These are phyloP conservation scores for Aspergillus indologenus DNA, from an alignment of 495 filamentous ascomycete genomes.

Conservation along the genomic window DNA sequence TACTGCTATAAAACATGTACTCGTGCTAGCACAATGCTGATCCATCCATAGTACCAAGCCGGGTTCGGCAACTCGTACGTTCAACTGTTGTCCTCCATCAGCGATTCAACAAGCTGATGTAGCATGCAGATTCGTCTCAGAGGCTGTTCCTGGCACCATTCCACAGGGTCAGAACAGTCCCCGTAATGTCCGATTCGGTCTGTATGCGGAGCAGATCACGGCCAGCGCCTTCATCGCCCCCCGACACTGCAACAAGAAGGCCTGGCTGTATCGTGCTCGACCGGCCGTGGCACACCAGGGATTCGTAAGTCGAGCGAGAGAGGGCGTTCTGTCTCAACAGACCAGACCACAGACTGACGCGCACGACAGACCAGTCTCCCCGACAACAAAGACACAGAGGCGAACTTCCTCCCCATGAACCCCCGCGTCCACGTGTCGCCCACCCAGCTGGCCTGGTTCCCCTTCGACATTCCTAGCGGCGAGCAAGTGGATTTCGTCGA, in stretches of 20 bases:
- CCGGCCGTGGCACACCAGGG: slow-evolving; percentile 51
- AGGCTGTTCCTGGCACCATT: slow-evolving; percentile 49
- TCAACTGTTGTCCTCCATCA: slow-evolving; percentile 12
- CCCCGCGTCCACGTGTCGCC: slow-evolving; percentile 61
- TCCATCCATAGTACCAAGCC: slow-evolving; percentile 44
- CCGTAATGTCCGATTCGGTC: slow-evolving; percentile 44
- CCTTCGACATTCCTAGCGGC: slow-evolving; percentile 41
- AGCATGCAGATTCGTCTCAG: slow-evolving; percentile 37
- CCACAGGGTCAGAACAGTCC: slow-evolving; percentile 48
- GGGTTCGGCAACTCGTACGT: slow-evolving; percentile 54
- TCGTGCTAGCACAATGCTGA: slow-evolving; percentile 18
- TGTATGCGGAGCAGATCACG: slow-evolving; percentile 49
- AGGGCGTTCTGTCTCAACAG: slow-evolving; percentile 8
- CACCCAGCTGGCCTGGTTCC: slow-evolving; percentile 49
- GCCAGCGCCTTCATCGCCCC: slow-evolving; percentile 48
- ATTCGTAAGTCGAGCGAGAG: too few relatives aligned
- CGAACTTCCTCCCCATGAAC: slow-evolving; percentile 46
- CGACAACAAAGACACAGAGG: slow-evolving; percentile 46
- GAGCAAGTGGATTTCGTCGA: slow-evolving; percentile 42
- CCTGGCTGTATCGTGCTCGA: slow-evolving; percentile 47
- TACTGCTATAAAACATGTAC: neutral
- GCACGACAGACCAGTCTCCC: slow-evolving; percentile 39
- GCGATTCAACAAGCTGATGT: slow-evolving; percentile 29
- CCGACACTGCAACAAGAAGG: slow-evolving; percentile 47
- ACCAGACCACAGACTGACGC: slow-evolving; percentile 14